phyloP scores from a whole-genome alignment of 805 yeast species.

The Ogataea corticis region DNA sequence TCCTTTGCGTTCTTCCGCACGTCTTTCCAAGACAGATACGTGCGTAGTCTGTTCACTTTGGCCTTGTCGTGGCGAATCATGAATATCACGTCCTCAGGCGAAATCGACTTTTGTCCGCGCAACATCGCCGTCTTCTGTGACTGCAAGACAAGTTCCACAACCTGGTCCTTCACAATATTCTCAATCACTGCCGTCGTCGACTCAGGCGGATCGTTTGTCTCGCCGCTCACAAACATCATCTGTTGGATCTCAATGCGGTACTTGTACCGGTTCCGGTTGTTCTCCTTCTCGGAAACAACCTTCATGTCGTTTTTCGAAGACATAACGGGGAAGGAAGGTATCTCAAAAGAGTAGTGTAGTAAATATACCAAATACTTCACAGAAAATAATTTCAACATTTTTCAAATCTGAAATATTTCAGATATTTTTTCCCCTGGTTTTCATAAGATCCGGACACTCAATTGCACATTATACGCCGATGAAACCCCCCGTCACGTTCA shows the following conservation, averaged over 20 bases:
- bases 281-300: slow-evolving; percentile 13
- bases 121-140: slow-evolving; percentile 74
- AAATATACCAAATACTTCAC: no score
- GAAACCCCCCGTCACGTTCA: not conserved
- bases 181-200: slow-evolving; percentile 92
- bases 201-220: slow-evolving; percentile 89
- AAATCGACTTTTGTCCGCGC: slow-evolving; percentile 80
- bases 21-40: slow-evolving; percentile 95
- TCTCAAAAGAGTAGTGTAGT: no score
- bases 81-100: slow-evolving; percentile 92
- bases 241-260: slow-evolving; percentile 93
- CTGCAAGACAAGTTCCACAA: slow-evolving; percentile 76
- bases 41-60: slow-evolving; percentile 85
- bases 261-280: slow-evolving; percentile 52
- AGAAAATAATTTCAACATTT: no score
- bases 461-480: not conserved
- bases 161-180: slow-evolving; percentile 94
- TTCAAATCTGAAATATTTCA: not conserved
- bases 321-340: no score
- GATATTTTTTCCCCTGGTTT: not conserved
- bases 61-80: slow-evolving; percentile 91
- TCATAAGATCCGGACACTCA: not conserved
- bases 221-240: slow-evolving; percentile 99
- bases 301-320: not conserved
- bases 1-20: slow-evolving; percentile 78